Percentiles rank a stretch among this genome's conserved stretches.
Conservation (phyloP, 1,284 basidiomycete species). For the Kalmanozyma brasiliensis region DNA sequence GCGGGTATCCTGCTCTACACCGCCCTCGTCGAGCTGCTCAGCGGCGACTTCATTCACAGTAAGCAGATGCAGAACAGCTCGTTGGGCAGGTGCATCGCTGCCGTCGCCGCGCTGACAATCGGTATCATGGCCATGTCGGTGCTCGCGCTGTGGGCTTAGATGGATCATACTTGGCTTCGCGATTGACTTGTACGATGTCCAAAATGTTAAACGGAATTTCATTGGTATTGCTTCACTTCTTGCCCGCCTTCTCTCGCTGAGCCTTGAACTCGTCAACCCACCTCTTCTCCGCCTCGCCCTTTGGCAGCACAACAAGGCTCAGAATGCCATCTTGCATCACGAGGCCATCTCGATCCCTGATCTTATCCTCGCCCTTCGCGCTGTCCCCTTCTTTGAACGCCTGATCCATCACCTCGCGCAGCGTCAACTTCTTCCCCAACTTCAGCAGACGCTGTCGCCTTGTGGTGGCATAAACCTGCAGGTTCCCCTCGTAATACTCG, state of each 20-base stretch:
- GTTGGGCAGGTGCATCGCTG: conserved; percentile 14
- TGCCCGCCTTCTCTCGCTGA: conserved; percentile 12
- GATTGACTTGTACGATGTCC: too few species aligned
- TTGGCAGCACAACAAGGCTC: conserved; percentile 84
- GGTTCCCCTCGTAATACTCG: conserved; percentile 77
- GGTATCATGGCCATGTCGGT: conserved; percentile 44
- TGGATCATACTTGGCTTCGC: too few species aligned
- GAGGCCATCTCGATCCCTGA: conserved; percentile 79
- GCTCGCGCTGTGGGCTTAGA: conserved; percentile 39
- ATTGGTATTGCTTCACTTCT: neutral
- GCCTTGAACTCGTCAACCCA: conserved; percentile 91
- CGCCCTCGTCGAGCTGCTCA: conserved; percentile 81
- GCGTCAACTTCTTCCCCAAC: conserved; percentile 85
- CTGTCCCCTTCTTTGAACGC: conserved; percentile 70
- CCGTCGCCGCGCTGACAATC: conserved; percentile 28
- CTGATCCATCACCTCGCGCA: conserved; percentile 77
- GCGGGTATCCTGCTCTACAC: conserved; percentile 92
- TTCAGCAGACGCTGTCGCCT: conserved; percentile 80
- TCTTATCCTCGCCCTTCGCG: conserved; percentile 67
- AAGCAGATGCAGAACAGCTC: conserved; percentile 22
- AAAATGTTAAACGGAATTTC: too few species aligned
- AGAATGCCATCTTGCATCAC: conserved; percentile 86
- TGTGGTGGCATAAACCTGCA: conserved; percentile 87
- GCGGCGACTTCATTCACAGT: conserved; percentile 43
- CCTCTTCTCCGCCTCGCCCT: conserved; percentile 78